A percentile compares a stretch with the other conserved stretches of the same genome.
phyloP scores from a whole-genome alignment of 345 rosid species.

The Rhodomyrtus tomentosa region DNA sequence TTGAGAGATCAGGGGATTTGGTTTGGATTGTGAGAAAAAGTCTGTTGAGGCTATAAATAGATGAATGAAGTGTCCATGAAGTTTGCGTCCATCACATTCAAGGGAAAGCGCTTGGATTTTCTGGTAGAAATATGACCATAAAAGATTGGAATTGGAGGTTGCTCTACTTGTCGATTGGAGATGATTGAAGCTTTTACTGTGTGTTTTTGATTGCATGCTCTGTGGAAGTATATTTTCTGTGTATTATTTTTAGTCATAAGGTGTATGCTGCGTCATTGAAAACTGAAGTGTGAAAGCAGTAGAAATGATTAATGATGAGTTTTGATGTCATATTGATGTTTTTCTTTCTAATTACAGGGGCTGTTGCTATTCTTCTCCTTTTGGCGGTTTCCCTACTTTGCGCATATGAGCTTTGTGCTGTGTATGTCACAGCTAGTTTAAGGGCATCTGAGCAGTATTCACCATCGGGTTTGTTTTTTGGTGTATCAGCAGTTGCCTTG shows the following conservation, averaged over 20 bases:
- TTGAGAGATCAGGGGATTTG: not conserved
- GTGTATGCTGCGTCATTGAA: not conserved
- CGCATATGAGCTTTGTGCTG: constrained; percentile 96
- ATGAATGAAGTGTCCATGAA: not conserved
- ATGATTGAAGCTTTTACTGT: not conserved
- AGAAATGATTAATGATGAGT: not conserved
- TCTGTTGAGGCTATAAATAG: not conserved
- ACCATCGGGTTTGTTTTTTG: constrained; percentile 97
- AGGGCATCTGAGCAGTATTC: constrained; percentile 89
- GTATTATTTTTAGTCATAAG: not conserved
- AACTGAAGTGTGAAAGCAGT: not conserved
- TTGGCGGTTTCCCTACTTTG: constrained; percentile 89
- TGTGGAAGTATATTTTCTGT: not conserved
- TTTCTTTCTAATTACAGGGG: constrained; percentile 39
- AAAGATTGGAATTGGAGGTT: not conserved
- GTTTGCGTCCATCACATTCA: not conserved
- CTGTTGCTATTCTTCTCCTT: constrained; percentile 95
- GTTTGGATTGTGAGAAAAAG: not conserved
- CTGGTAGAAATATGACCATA: not conserved
- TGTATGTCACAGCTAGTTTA: constrained; percentile 84
- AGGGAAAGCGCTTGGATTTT: not conserved
- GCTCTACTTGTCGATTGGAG: not conserved
- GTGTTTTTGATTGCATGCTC: not conserved
- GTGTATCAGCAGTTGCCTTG: constrained; percentile 94
- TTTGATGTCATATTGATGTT: constrained; percentile 5